Conservation (phyloP, 2,329 filamentous ascomycete species). For the Tolypocladium sp. region DNA sequence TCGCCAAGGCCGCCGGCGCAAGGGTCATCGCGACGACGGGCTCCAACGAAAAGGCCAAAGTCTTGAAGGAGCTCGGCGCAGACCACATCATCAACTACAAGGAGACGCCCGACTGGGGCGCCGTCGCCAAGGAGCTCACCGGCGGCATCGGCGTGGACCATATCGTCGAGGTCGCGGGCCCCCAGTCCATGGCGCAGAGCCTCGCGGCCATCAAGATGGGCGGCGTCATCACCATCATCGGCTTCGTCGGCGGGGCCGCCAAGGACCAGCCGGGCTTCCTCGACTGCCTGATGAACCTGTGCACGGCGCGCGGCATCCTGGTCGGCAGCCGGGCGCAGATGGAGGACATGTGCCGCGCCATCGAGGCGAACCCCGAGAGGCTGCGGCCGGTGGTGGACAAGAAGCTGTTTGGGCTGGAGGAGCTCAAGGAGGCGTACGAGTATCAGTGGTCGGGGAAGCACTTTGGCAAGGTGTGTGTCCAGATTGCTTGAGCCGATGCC, state of each 20-base stretch:
- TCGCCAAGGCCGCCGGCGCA: slow-evolving; percentile 39
- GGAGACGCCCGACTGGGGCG: slow-evolving; percentile 34
- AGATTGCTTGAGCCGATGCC: slow-evolving; percentile 13
- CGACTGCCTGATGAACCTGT: slow-evolving; percentile 19
- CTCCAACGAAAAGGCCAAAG: slow-evolving; percentile 31
- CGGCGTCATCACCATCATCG: slow-evolving; percentile 33
- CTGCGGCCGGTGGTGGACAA: slow-evolving; percentile 36
- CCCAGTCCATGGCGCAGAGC: slow-evolving; percentile 32
- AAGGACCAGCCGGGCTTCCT: slow-evolving; percentile 22
- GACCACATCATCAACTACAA: slow-evolving; percentile 42
- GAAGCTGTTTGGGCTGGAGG: slow-evolving; percentile 33
- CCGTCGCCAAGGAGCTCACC: slow-evolving; percentile 31
- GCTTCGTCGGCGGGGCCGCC: slow-evolving; percentile 21
- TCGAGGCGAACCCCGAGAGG: slow-evolving; percentile 35
- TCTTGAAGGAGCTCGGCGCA: slow-evolving; percentile 35
- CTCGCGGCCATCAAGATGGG: slow-evolving; percentile 34
- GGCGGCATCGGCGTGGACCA: slow-evolving; percentile 36
- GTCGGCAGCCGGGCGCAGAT: slow-evolving; percentile 37
- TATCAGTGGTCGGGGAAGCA: slow-evolving; percentile 28
- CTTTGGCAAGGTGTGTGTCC: slow-evolving; percentile 28
- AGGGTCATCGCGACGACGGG: slow-evolving; percentile 40
- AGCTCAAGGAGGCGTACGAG: slow-evolving; percentile 33
- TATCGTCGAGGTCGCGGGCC: slow-evolving; percentile 38
- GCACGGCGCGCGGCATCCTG: slow-evolving; percentile 35
- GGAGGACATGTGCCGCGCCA: slow-evolving; percentile 41